Evolutionary conservation across 2,329 filamentous ascomycete genomes (phyloP), one percentile per base, ranked within the genome.

Genomic region (Colletotrichum somersetense): DNA sequence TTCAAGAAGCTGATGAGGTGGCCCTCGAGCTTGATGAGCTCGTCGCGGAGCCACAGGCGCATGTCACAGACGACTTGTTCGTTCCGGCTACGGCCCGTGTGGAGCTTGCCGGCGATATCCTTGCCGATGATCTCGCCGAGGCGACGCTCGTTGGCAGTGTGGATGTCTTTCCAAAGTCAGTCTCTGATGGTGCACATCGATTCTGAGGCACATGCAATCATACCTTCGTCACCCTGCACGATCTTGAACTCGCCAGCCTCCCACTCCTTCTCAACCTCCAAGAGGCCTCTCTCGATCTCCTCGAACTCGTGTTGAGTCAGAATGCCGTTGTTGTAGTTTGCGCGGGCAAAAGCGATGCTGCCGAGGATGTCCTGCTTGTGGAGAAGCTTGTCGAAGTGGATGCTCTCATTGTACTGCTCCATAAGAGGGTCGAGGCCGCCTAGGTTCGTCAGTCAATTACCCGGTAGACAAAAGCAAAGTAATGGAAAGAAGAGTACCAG

Each of bases 341-440:
- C 93, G 69, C 93, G 87, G 66, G 94, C 94, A 80, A 93, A 97
- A 16, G 94, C 93, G 75, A 97, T 93, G 71, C 88, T 91, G 75
- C 94, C 94, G 14, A 88, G 87, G 77, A 97, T 95, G 77, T 97
- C 94, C 80, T 96, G 89, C 73, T 90, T 90, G 84, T 94, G 93
- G 77, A 97, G 91, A 65, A 87, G 86, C 75, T 91, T 90, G 82
- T 97, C 94, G 82, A 92, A 95, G 79, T 89, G 90, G 76, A 97
- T 92, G 66, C 89, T 92, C 77, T 91, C 91, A 81, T 97, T 97
- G 86, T 96, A 97, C 75, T 92, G 87, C 73, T 91, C 88, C 94
- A 97, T 97, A 64, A 97, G 88, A 66, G 94, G 93, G 83, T 97
- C 93, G 76, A 96, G 89, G 76, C 89, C 92, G 85, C 93, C 93